These are phyloP conservation scores for Prasinococcaceae sp. DNA, from an alignment of 139 green algal genomes.

Conservation along the genomic window DNA sequence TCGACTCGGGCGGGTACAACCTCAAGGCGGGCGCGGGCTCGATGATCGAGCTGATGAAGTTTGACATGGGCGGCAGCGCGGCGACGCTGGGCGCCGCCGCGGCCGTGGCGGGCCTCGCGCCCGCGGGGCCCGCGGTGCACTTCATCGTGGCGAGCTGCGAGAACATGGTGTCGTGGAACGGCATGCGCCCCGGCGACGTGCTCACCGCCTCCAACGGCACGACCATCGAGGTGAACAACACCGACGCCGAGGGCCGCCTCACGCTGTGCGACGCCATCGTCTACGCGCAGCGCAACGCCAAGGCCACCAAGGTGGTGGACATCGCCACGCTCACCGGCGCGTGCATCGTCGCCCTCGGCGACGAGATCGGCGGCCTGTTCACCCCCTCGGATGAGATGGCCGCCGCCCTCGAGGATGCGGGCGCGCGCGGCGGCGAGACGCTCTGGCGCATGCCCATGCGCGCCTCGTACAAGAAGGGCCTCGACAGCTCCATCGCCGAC, in stretches of 20 bases:
- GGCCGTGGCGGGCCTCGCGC: constrained; percentile 44
- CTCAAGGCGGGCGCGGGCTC: constrained; percentile 76
- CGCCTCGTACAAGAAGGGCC: constrained; percentile 50
- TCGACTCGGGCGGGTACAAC: constrained; percentile 92
- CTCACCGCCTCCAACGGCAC: constrained; percentile 80
- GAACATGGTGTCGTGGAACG: constrained; percentile 86
- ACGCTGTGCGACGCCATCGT: constrained; percentile 88
- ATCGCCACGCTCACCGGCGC: constrained; percentile 91
- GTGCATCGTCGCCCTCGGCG: constrained; percentile 81
- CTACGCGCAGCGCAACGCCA: no score
- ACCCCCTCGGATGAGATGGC: constrained; percentile 46
- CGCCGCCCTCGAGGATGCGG: constrained; percentile 11
- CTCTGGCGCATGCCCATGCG: constrained; percentile 88
- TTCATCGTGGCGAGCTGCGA: constrained; percentile 92
- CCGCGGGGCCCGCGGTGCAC: no score
- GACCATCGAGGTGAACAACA: constrained; percentile 81
- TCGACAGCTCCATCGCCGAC: constrained; percentile 65
- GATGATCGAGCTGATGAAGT: constrained; percentile 94
- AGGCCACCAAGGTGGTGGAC: constrained; percentile 82
- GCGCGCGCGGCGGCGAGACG: constrained; percentile 46
- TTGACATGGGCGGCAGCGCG: constrained; percentile 57
- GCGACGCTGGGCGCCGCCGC: constrained; percentile 25
- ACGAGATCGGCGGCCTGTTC: constrained; percentile 59
- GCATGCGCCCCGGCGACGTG: constrained; percentile 83
- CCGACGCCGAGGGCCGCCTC: constrained; percentile 80